Evolutionary conservation across 768 basidiomycete species (phyloP).

Genomic region (Russula sp.): DNA sequence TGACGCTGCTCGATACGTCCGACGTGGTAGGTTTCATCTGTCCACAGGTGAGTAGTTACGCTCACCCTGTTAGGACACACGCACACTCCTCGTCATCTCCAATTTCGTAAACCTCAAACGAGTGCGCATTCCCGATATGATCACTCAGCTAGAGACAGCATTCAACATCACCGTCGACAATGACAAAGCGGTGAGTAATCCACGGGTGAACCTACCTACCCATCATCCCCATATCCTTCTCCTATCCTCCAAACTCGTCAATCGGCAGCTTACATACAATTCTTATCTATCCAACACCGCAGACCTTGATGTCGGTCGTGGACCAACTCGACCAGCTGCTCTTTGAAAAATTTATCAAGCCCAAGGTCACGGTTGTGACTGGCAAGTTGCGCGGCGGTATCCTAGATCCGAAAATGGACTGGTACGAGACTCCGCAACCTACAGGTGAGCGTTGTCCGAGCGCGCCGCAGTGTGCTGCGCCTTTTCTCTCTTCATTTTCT

Average conservation of each 20-base stretch:
- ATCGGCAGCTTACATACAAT: background rate
- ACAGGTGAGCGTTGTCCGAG: slow-evolving; percentile 54
- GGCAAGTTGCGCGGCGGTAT: slow-evolving; percentile 75
- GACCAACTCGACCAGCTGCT: slow-evolving; percentile 83
- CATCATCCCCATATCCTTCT: too few species aligned
- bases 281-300: background rate
- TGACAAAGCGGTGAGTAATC: slow-evolving; percentile 58
- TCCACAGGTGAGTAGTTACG: slow-evolving; percentile 8
- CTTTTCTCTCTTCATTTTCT: too few species aligned
- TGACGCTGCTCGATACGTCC: slow-evolving; percentile 58
- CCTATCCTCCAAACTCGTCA: slow-evolving; percentile 5
- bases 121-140: slow-evolving; percentile 71
- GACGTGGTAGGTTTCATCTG: slow-evolving; percentile 50
- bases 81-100: slow-evolving; percentile 83
- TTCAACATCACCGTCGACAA: slow-evolving; percentile 68
- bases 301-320: slow-evolving; percentile 76
- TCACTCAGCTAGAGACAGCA: slow-evolving; percentile 72
- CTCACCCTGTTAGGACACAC: slow-evolving; percentile 58
- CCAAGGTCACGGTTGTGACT: slow-evolving; percentile 68
- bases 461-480: background rate
- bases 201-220: background rate
- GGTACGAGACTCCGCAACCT: slow-evolving; percentile 92
- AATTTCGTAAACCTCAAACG: slow-evolving; percentile 79
- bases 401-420: slow-evolving; percentile 77
- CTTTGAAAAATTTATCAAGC: slow-evolving; percentile 83